Conservation (phyloP, 2,329 filamentous ascomycete genomes). For the Tolypocladium amazonense region DNA sequence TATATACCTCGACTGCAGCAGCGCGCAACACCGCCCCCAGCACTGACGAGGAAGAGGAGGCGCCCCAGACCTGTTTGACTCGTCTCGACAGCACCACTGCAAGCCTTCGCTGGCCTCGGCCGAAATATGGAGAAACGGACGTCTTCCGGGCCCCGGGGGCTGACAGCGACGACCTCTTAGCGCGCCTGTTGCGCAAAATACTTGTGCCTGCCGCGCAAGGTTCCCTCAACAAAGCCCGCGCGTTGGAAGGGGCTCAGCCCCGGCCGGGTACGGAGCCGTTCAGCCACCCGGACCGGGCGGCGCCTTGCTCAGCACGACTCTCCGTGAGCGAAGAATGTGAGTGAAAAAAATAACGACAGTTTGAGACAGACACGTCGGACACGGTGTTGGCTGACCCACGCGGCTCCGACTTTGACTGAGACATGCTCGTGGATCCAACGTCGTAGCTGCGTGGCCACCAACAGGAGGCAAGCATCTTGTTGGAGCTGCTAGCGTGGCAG, state of each 20-base stretch:
- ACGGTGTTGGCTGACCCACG: constrained; percentile 2
- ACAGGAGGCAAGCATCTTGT: background rate
- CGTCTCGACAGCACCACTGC: background rate
- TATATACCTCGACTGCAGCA: background rate
- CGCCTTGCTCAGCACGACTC: background rate
- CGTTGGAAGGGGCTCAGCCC: background rate
- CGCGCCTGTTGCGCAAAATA: background rate
- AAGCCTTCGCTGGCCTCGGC: background rate
- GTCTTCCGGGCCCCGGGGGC: background rate
- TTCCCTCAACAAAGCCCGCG: background rate
- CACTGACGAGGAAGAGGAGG: background rate
- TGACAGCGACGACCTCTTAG: background rate
- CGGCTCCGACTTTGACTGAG: background rate
- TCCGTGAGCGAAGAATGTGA: background rate
- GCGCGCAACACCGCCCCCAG: background rate
- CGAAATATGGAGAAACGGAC: background rate
- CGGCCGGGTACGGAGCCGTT: background rate
- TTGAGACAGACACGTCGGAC: background rate
- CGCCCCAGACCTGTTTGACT: background rate
- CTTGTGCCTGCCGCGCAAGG: background rate
- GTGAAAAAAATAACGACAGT: background rate
- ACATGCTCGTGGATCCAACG: background rate
- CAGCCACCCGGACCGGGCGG: constrained; percentile 1
- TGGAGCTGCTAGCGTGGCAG: background rate
- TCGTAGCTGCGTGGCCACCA: background rate